phyloP scores from a whole-genome alignment of 2,329 filamentous ascomycete genomes.

The Xenosphaeropsis pyriputrescens region DNA sequence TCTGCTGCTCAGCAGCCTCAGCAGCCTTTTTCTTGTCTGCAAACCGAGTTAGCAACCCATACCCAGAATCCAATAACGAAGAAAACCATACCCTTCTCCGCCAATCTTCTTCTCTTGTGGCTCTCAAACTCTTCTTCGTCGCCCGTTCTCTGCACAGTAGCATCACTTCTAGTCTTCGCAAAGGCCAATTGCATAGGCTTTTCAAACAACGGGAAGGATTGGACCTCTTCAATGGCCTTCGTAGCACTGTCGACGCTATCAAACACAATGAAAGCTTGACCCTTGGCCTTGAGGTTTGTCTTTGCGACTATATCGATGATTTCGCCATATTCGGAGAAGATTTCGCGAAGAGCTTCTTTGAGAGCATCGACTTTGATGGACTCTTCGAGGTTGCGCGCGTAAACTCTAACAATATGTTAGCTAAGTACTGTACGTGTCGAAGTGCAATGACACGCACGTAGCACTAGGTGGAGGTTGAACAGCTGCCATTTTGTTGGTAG shows the following conservation, averaged over 20 bases:
- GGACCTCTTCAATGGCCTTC: slow-evolving; percentile 72
- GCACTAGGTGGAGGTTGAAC: slow-evolving; percentile 27
- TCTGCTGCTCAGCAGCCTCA: slow-evolving; percentile 65
- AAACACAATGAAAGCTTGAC: slow-evolving; percentile 91
- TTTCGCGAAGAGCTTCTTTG: slow-evolving; percentile 53
- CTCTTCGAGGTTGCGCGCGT: slow-evolving; percentile 81
- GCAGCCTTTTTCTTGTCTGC: slow-evolving; percentile 64
- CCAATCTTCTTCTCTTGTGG: slow-evolving; percentile 71
- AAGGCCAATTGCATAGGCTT: slow-evolving; percentile 79
- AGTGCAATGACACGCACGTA: slow-evolving; percentile 65
- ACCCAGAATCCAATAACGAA: background rate
- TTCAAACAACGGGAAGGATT: slow-evolving; percentile 85
- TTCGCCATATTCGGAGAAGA: slow-evolving; percentile 82
- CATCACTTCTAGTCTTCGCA: slow-evolving; percentile 75
- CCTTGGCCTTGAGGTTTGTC: slow-evolving; percentile 81
- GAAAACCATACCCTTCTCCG: slow-evolving; percentile 63
- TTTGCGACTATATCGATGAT: slow-evolving; percentile 79
- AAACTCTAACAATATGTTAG: slow-evolving; percentile 32
- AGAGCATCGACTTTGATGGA: slow-evolving; percentile 70
- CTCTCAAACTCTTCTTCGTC: slow-evolving; percentile 68
- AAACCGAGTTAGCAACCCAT: background rate
- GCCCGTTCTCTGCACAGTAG: slow-evolving; percentile 63
- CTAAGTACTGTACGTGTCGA: slow-evolving; percentile 34
- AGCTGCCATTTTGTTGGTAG: no score
- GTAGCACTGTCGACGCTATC: slow-evolving; percentile 66